Conservation (phyloP, 1,284 basidiomycete genomes). For the Somion occarium region DNA sequence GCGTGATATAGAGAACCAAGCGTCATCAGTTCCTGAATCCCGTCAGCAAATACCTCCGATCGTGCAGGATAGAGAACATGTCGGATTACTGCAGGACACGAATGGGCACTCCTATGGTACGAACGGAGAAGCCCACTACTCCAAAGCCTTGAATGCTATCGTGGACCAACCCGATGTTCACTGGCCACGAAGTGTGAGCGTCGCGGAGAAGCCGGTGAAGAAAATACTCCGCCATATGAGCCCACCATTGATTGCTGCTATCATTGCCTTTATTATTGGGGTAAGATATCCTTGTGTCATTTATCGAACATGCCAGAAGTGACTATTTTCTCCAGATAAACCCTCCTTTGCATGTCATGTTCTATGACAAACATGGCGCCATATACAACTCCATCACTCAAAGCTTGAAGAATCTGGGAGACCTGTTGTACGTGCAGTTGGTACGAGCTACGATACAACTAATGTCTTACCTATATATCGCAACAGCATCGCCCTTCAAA, state of each 20-base stretch:
- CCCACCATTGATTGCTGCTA: conserved; percentile 25
- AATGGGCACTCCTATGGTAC: conserved; percentile 11
- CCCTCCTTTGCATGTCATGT: conserved; percentile 19
- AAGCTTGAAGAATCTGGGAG: conserved; percentile 24
- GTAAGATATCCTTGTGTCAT: conserved; percentile 13
- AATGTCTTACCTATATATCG: background rate
- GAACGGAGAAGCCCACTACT: conserved; percentile 6
- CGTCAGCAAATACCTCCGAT: conserved; percentile 13
- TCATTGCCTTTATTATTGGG: conserved; percentile 26
- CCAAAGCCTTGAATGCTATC: conserved; percentile 20
- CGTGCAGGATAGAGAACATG: conserved; percentile 26
- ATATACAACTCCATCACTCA: conserved; percentile 25
- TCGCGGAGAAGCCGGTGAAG: conserved; percentile 21
- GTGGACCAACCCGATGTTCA: conserved; percentile 21
- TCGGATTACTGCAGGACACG: conserved; percentile 22
- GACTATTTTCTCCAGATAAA: conserved; percentile 16
- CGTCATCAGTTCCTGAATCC: conserved; percentile 18
- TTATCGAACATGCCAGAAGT: too few relatives aligned
- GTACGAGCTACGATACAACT: background rate
- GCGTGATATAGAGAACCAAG: conserved; percentile 9
- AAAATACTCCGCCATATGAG: conserved; percentile 17
- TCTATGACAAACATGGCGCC: conserved; percentile 21
- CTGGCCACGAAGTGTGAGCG: conserved; percentile 18
- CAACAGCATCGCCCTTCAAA: conserved; percentile 25
- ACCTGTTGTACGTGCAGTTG: conserved; percentile 23